These are phyloP conservation scores for Magnolia officinalis DNA, from an alignment of 164 flowering plant genomes.

Conservation along the genomic window DNA sequence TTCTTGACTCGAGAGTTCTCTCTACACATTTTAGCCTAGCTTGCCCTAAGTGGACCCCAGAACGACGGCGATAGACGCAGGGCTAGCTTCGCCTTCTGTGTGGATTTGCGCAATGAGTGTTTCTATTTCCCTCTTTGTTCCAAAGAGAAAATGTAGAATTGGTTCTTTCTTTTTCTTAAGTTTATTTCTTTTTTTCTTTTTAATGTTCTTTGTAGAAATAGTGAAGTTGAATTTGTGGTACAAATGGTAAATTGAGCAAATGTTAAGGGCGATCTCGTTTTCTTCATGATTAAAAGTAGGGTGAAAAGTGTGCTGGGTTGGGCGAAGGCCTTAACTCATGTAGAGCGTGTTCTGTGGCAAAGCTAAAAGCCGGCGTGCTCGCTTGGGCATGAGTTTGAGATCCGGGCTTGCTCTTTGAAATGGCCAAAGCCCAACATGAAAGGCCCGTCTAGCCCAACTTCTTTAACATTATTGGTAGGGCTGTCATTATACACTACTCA, in stretches of 20 bases:
- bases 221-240: neutral
- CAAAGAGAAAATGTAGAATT: neutral
- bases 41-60: slow-evolving; percentile 57
- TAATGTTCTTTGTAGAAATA: neutral
- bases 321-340: too few relatives aligned
- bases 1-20: slow-evolving; percentile 61
- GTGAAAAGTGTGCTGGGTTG: too few relatives aligned
- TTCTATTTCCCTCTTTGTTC: neutral
- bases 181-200: neutral
- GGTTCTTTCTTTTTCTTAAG: neutral
- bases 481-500: too few relatives aligned
- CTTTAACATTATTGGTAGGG: too few relatives aligned
- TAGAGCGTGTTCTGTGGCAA: too few relatives aligned
- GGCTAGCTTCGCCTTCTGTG: neutral
- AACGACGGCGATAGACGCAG: neutral
- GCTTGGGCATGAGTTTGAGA: too few relatives aligned
- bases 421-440: too few relatives aligned
- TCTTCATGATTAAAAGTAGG: too few relatives aligned
- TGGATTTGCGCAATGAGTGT: neutral
- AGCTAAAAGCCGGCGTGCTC: too few relatives aligned
- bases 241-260: neutral
- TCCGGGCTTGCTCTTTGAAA: too few relatives aligned
- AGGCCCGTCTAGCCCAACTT: too few relatives aligned
- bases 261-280: too few relatives aligned
- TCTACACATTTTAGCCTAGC: slow-evolving; percentile 57